A percentile compares a stretch with the other conserved stretches of the same genome.
phyloP scores from a whole-genome alignment of 148 eudicot species.

The Rhododendron griersonianum region DNA sequence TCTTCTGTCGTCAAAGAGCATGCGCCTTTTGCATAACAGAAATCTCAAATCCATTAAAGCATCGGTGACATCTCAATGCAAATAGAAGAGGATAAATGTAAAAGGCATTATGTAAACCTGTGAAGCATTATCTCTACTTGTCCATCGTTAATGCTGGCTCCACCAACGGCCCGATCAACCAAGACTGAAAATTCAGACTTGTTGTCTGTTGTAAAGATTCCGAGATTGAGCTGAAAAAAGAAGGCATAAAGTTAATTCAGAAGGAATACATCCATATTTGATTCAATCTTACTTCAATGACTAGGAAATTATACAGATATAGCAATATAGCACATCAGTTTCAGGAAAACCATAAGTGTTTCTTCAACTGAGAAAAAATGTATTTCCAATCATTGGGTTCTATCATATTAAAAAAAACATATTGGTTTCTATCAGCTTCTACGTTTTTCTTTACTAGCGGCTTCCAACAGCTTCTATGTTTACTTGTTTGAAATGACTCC shows the following conservation, averaged over 20 bases:
- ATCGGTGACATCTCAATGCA: not conserved
- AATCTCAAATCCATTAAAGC: not conserved
- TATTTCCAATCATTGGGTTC: not conserved
- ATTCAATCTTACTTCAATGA: not conserved
- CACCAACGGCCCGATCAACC: constrained; percentile 92
- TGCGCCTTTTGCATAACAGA: constrained; percentile 49
- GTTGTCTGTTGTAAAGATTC: constrained; percentile 51
- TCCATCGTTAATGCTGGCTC: constrained; percentile 75
- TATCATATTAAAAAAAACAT: not conserved
- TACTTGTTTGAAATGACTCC: not conserved
- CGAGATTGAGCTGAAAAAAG: constrained; percentile 70
- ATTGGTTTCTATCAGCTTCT: not conserved
- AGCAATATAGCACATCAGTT: not conserved
- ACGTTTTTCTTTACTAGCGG: not conserved
- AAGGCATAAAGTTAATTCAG: not conserved
- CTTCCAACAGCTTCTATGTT: not conserved
- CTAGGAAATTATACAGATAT: not conserved
- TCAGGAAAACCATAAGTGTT: not conserved
- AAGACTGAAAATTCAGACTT: constrained; percentile 71
- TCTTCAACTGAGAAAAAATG: not conserved
- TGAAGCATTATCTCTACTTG: constrained; percentile 87
- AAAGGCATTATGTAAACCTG: constrained; percentile 35
- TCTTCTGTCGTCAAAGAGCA: constrained; percentile 51
- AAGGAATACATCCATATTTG: not conserved
- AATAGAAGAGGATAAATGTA: not conserved